Evolutionary conservation across 139 green algal genomes (phyloP).

Genomic region (Astrephomene gubernaculifera): DNA sequence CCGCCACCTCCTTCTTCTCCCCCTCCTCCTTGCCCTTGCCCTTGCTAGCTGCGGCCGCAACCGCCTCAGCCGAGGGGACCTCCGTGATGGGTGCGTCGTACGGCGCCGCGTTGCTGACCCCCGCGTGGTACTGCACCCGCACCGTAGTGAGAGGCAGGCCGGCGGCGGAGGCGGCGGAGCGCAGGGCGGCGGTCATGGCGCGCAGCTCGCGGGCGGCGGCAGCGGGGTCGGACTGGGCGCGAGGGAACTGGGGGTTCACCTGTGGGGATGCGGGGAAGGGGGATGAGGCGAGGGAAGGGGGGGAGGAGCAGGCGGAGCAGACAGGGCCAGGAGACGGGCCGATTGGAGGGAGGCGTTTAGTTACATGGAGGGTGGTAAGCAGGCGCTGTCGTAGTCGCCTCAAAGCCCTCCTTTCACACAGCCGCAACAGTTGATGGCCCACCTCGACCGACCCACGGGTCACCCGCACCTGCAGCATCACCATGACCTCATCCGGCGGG

Average conservation of each 20-base stretch:
- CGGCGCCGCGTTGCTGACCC: constrained; percentile 58
- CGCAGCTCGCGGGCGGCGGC: constrained; percentile 3
- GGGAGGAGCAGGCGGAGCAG: too few relatives aligned
- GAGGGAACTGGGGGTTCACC: constrained; percentile 34
- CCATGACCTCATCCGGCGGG: constrained; percentile 38
- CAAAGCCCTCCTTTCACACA: too few relatives aligned
- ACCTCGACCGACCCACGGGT: neutral
- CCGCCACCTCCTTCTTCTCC: neutral
- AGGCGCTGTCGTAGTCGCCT: too few relatives aligned
- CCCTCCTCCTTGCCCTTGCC: too few relatives aligned
- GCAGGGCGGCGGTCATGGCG: constrained; percentile 16
- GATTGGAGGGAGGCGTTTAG: too few relatives aligned
- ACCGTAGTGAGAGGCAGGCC: constrained; percentile 32
- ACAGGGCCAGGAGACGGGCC: too few relatives aligned
- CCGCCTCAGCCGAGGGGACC: constrained; percentile 8
- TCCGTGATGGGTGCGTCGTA: constrained; percentile 37
- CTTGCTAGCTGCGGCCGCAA: too few relatives aligned
- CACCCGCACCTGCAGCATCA: constrained; percentile 57
- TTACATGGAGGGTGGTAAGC: too few relatives aligned
- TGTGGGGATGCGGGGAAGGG: neutral
- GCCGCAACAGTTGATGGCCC: too few relatives aligned
- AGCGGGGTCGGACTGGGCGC: constrained; percentile 9
- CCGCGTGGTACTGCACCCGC: constrained; percentile 56
- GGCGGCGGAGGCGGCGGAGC: neutral
- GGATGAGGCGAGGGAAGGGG: neutral